phyloP scores from a whole-genome alignment of 2,329 filamentous ascomycete species.

The Phialophora expanda region DNA sequence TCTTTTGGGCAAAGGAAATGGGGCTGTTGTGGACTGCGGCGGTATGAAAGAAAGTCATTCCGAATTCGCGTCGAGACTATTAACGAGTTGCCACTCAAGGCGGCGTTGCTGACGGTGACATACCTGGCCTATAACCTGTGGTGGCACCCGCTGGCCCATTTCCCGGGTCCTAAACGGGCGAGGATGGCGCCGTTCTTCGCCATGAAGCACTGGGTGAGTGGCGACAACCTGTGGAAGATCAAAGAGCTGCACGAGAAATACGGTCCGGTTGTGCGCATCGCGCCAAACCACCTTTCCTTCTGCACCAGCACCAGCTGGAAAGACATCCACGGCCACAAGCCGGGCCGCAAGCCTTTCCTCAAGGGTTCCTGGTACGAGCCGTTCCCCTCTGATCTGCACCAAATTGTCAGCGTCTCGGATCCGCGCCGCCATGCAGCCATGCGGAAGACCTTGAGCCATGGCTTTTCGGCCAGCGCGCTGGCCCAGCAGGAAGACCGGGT shows the following conservation, averaged over 20 bases:
- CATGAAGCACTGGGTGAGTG: constrained; percentile 47
- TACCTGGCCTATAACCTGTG: constrained; percentile 26
- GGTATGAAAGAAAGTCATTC: no score
- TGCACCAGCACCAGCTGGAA: constrained; percentile 10
- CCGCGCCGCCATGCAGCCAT: constrained; percentile 14
- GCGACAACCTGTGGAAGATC: constrained; percentile 44
- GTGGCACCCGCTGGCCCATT: constrained; percentile 47
- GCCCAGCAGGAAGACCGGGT: constrained; percentile 45
- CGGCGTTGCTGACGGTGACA: not conserved
- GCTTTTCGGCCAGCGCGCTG: constrained; percentile 41
- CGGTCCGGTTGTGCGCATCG: constrained; percentile 25
- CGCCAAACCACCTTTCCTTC: constrained; percentile 51
- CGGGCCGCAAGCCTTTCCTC: constrained; percentile 2
- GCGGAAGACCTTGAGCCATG: constrained; percentile 13
- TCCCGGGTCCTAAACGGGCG: constrained; percentile 49
- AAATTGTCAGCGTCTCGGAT: constrained; percentile 12
- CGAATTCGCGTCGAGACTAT: no score
- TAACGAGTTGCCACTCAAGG: no score
- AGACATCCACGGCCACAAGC: constrained; percentile 2
- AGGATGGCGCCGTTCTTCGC: constrained; percentile 47
- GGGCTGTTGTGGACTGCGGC: no score
- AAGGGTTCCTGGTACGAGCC: constrained; percentile 7
- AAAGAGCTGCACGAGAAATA: constrained; percentile 27
- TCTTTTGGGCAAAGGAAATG: no score
- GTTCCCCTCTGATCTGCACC: constrained; percentile 8